Evolutionary conservation across 768 basidiomycete species (phyloP).

Genomic region (Kwoniella dejecticola): DNA sequence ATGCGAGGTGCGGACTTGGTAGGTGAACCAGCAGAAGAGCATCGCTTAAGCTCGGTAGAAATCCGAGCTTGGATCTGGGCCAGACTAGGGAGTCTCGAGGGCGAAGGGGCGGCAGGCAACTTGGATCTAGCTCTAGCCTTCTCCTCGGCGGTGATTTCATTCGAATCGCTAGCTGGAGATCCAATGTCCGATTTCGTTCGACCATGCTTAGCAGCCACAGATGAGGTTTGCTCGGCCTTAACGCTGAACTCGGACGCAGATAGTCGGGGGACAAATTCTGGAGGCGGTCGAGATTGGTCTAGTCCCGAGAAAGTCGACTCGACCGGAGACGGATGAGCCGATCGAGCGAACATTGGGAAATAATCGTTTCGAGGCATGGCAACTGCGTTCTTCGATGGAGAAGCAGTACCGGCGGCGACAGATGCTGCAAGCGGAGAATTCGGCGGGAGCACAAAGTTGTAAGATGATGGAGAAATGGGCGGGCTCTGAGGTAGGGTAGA

Average conservation of each 20-base stretch:
- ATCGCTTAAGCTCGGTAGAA: slow-evolving; percentile 26
- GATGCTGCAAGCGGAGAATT: slow-evolving; percentile 41
- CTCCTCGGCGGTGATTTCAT: slow-evolving; percentile 13
- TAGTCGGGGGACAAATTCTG: slow-evolving; percentile 42
- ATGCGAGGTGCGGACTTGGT: background rate
- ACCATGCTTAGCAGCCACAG: slow-evolving; percentile 23
- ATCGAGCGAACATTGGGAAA: slow-evolving; percentile 36
- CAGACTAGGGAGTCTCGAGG: slow-evolving; percentile 37
- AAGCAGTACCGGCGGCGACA: slow-evolving; percentile 26
- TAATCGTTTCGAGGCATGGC: slow-evolving; percentile 5
- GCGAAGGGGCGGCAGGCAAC: slow-evolving; percentile 11
- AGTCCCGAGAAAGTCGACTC: slow-evolving; percentile 39
- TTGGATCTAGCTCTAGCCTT: slow-evolving; percentile 21
- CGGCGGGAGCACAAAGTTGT: slow-evolving; percentile 45
- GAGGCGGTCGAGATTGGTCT: slow-evolving; percentile 44
- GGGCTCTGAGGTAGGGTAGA: slow-evolving; percentile 33
- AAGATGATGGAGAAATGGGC: slow-evolving; percentile 34
- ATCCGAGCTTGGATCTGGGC: slow-evolving; percentile 47
- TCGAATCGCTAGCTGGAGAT: slow-evolving; percentile 8
- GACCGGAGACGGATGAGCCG: slow-evolving; percentile 45
- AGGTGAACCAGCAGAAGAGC: slow-evolving; percentile 23
- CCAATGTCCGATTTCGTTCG: slow-evolving; percentile 30
- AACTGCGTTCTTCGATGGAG: slow-evolving; percentile 8
- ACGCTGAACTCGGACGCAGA: slow-evolving; percentile 39
- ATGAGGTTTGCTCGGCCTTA: slow-evolving; percentile 13